Conservation (phyloP, 306 rosid genomes). For the Pterocarpus macrocarpus region DNA sequence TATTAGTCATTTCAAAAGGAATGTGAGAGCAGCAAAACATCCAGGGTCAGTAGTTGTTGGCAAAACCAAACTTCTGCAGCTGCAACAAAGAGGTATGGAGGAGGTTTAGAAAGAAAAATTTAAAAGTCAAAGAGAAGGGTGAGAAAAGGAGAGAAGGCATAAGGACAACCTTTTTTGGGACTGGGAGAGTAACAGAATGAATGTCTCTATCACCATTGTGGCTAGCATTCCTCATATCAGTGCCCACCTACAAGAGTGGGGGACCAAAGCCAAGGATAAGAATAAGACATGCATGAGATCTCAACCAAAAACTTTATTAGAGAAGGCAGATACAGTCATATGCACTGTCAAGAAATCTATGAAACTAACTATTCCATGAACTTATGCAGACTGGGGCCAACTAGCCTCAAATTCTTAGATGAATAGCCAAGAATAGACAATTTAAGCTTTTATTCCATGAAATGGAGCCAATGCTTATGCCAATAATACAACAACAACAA, state of each 20-base stretch:
- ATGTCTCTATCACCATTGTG: conserved; percentile 65
- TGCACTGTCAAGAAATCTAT: conserved; percentile 40
- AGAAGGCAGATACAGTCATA: conserved; percentile 50
- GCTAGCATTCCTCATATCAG: conserved; percentile 55
- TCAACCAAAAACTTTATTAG: conserved; percentile 59
- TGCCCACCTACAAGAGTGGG: conserved; percentile 73
- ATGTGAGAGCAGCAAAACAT: conserved; percentile 41
- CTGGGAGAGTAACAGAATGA: conserved; percentile 47
- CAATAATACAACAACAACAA: no score
- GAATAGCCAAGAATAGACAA: conserved; percentile 33
- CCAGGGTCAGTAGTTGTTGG: conserved; percentile 41
- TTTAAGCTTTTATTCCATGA: conserved; percentile 23
- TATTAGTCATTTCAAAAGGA: conserved; percentile 24
- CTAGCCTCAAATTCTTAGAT: conserved; percentile 32
- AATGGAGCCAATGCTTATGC: neutral
- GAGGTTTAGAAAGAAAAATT: conserved; percentile 43
- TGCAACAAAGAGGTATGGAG: conserved; percentile 47
- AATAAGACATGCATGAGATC: conserved; percentile 58
- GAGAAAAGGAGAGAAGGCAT: conserved; percentile 53
- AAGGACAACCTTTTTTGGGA: conserved; percentile 64
- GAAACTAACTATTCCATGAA: conserved; percentile 45
- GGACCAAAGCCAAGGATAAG: conserved; percentile 72
- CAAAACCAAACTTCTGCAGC: conserved; percentile 55
- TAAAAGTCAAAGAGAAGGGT: conserved; percentile 35
- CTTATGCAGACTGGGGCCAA: conserved; percentile 44